phyloP scores from a whole-genome alignment of 2,329 filamentous ascomycete genomes.

The Penicillium thymicola region DNA sequence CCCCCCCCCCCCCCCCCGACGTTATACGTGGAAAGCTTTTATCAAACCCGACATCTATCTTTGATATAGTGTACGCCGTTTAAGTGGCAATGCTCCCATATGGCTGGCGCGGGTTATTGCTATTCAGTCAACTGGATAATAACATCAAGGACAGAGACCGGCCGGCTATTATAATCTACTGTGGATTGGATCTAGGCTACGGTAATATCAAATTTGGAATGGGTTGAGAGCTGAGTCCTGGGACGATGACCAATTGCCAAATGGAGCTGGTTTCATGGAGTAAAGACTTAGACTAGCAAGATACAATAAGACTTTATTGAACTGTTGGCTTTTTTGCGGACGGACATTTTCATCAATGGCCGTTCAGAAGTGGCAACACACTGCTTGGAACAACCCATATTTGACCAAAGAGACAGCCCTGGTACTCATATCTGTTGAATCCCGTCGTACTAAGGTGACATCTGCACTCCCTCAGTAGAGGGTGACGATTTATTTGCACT shows the following conservation, averaged over 20 bases:
- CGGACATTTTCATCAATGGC: background rate
- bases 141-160: too few relatives aligned
- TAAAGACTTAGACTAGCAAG: background rate
- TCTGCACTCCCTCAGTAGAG: background rate
- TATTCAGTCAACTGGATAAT: background rate
- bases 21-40: background rate
- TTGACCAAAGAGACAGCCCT: background rate
- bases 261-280: too few relatives aligned
- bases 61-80: background rate
- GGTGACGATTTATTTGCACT: background rate
- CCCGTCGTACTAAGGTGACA: background rate
- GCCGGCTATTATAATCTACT: background rate
- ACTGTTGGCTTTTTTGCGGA: background rate
- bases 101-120: background rate
- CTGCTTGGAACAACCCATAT: background rate
- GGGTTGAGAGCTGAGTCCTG: too few relatives aligned
- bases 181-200: background rate
- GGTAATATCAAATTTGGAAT: background rate
- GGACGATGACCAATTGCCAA: background rate
- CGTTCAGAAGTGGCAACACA: background rate
- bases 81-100: background rate
- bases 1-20: too few relatives aligned
- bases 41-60: background rate
- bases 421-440: background rate
- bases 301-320: too few relatives aligned